These are phyloP conservation scores for Cercospora berteroae DNA, from an alignment of 2,329 filamentous ascomycete genomes.

Conservation along the genomic window DNA sequence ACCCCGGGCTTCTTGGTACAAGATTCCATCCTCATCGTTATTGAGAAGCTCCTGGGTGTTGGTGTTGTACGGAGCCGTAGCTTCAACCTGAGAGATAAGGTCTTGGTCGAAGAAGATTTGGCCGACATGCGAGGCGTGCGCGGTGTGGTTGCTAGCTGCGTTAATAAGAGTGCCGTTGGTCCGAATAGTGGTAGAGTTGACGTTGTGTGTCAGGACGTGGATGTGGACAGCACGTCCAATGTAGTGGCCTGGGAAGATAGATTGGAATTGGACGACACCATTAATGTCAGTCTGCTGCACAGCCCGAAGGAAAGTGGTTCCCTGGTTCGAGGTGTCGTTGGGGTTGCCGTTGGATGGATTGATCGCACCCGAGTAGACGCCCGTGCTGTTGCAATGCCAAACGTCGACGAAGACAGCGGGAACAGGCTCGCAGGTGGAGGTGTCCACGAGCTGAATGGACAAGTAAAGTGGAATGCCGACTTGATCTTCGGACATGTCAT, in stretches of 20 bases:
- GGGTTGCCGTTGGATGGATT: conserved; percentile 38
- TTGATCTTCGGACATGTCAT: conserved; percentile 45
- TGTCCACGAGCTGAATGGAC: conserved; percentile 47
- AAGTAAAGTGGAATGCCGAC: conserved; percentile 44
- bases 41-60: conserved; percentile 47
- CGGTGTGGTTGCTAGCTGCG: conserved; percentile 30
- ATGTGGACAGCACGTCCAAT: conserved; percentile 44
- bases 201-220: conserved; percentile 42
- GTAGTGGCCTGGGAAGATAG: conserved; percentile 49
- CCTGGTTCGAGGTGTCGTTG: conserved; percentile 34
- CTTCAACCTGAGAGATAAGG: conserved; percentile 54
- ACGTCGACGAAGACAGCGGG: conserved; percentile 46
- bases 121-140: conserved; percentile 57
- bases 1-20: conserved; percentile 47
- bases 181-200: conserved; percentile 36
- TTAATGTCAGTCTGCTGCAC: conserved; percentile 44
- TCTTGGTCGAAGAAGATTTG: conserved; percentile 65
- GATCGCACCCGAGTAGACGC: conserved; percentile 45
- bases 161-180: conserved; percentile 53
- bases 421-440: conserved; percentile 45
- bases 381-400: conserved; percentile 46
- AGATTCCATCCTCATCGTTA: conserved; percentile 53
- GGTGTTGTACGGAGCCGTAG: conserved; percentile 45
- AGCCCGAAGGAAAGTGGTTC: conserved; percentile 44
- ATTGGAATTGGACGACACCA: conserved; percentile 45